A percentile compares a stretch with the other conserved stretches of the same genome.
Evolutionary conservation across 768 basidiomycete species (phyloP).

Genomic region (Tricholoma flavovirens): DNA sequence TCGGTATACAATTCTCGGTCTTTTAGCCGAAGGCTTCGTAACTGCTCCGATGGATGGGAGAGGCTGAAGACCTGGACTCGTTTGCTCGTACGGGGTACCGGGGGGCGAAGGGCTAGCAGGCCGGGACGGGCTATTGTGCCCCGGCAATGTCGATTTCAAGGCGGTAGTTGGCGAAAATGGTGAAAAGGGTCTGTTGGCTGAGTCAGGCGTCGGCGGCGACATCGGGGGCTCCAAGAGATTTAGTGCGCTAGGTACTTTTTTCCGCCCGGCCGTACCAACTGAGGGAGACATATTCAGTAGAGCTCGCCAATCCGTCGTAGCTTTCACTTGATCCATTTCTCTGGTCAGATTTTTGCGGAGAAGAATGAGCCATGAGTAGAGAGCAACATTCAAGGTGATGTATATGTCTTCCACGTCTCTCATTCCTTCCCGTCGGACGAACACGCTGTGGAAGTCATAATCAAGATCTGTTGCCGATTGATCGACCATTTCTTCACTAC

Average conservation of each 20-base stretch:
- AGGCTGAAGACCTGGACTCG: constrained; percentile 6
- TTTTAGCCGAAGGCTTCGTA: constrained; percentile 12
- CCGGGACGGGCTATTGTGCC: constrained; percentile 13
- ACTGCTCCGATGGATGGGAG: constrained; percentile 11
- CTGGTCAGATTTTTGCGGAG: constrained; percentile 69
- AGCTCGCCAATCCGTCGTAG: constrained; percentile 49
- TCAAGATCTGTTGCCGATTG: constrained; percentile 37
- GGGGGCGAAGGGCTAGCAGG: constrained; percentile 15
- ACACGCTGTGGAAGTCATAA: constrained; percentile 72
- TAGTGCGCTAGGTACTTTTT: constrained; percentile 35
- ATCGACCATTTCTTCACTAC: constrained; percentile 52
- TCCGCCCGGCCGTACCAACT: constrained; percentile 23
- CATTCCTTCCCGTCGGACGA: constrained; percentile 47
- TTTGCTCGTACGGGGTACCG: constrained; percentile 5
- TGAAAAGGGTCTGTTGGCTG: constrained; percentile 12
- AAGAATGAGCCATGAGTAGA: constrained; percentile 78
- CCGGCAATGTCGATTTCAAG: constrained; percentile 12
- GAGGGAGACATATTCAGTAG: constrained; percentile 26
- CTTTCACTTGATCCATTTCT: constrained; percentile 72
- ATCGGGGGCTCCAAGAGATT: constrained; percentile 16
- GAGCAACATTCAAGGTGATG: constrained; percentile 76
- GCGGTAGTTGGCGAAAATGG: constrained; percentile 24
- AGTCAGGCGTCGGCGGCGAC: constrained; percentile 26
- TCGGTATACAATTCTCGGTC: constrained; percentile 41
- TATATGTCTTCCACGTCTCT: constrained; percentile 70